Base-by-base conservation (phyloP, 177 flowering plant genomes). In the Vitis hybrid region DNA sequence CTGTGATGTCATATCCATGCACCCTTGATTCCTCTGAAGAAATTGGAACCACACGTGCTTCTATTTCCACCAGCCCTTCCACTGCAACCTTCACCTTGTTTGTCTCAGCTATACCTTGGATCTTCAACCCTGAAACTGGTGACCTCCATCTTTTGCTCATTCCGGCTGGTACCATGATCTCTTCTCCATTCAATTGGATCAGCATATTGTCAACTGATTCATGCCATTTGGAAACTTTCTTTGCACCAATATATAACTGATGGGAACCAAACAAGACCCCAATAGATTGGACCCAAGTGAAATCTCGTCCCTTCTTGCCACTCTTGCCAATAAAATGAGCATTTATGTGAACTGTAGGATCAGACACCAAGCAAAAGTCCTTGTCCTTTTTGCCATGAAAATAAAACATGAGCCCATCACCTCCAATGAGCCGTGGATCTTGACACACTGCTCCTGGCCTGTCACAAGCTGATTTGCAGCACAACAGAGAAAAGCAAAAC, bases 311-410 rank as follows among this genome's bases (percentile, higher is more conserved):
- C 33, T 39, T 56, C 5, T 68, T 73, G 50, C 79, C 51, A 19
- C 65, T 58, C 68, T 76, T 72, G 19, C 79, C 81, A n/a, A 76
- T 81, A 75, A 75, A 72, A 59, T 68, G 84, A n/a, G 72, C 81
- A 62, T 73, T 81, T 57, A 75, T 67, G 39, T 75, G 79, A 49
- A 77, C 49, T 64, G 69, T 66, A 16, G 65, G 29, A 31, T 80
- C 83, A 0, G 81, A 75, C 9, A 80, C 75, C 13, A 77, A 52
- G 75, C 75, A 69, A 60, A 78, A 78, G 33, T 78, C 72, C 7
- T 70, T 16, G 56, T 70, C 69, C 60, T 73, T 81, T 60, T 65
- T 64, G 12, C 84, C 79, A 59, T 81, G 81, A 69, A 80, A 76
- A 61, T 75, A 71, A 50, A 75, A 67, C 68, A 33, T 60, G 63